These are phyloP conservation scores for Aspergillus diversus DNA, from an alignment of 495 filamentous ascomycete species.

Conservation along the genomic window DNA sequence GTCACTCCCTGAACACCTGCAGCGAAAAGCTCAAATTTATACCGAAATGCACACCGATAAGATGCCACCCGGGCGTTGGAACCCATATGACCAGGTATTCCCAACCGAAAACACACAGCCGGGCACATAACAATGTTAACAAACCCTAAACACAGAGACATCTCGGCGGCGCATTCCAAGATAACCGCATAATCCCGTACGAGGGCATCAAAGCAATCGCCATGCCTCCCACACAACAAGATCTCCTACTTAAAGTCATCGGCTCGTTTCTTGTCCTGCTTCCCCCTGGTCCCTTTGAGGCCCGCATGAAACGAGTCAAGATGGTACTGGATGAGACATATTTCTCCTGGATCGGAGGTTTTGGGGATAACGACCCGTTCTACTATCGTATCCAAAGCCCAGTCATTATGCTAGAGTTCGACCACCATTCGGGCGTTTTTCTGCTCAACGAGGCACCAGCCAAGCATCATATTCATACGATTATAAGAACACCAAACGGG, in stretches of 20 bases:
- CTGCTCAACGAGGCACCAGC: constrained; percentile 70
- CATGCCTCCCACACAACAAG: constrained; percentile 51
- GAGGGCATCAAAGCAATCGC: constrained; percentile 59
- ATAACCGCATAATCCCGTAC: constrained; percentile 77
- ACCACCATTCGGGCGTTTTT: constrained; percentile 79
- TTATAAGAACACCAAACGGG: constrained; percentile 68
- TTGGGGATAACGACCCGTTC: constrained; percentile 66
- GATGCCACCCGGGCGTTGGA: constrained; percentile 72
- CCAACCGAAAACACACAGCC: neutral
- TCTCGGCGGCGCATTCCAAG: constrained; percentile 73
- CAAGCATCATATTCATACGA: constrained; percentile 76
- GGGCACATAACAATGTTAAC: neutral
- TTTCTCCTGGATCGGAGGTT: constrained; percentile 75
- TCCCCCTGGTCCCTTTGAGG: constrained; percentile 52
- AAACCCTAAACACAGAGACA: constrained; percentile 45
- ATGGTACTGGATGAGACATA: constrained; percentile 64
- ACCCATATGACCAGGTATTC: constrained; percentile 63
- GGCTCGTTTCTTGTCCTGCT: constrained; percentile 65
- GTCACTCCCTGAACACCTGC: constrained; percentile 50
- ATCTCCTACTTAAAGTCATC: constrained; percentile 58
- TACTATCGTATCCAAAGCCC: constrained; percentile 78
- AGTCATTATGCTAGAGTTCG: constrained; percentile 72
- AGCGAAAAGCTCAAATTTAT: constrained; percentile 56
- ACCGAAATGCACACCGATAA: constrained; percentile 55
- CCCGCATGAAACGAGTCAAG: constrained; percentile 55